Evolutionary conservation across 768 basidiomycete species (phyloP), one percentile per base, ranked within the genome.

Genomic region (Termitomyces sp.): DNA sequence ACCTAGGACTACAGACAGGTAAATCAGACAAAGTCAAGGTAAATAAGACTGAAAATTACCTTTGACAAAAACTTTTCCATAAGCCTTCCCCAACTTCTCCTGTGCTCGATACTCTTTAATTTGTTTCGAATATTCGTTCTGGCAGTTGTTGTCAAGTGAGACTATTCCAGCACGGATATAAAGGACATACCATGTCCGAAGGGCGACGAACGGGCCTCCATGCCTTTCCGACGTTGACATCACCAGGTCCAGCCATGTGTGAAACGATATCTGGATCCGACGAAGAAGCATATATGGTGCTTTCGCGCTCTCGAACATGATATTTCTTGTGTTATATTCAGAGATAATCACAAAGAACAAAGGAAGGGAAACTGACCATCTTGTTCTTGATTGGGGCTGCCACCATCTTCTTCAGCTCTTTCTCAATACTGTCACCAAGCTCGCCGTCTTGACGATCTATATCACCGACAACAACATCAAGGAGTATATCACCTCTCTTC

Each of bases 101-200:
- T 89, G 86, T 1, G 85, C 81, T 17, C 87, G 85, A 62, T 87
- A 89, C 73, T 93, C 91, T 68, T 83, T 85, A 64, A 98, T 91
- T 71, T 96, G 91, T 68, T 92, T 91, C 36, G 94, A 86, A 72
- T 96, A 94, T 76, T 98, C 94, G 72, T 98, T 92, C 95, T 97
- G 40, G 20, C 36, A 1, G n/a, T 9, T 29, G 57, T 25, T 43
- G 49, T 34, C 47, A 36, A 45, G 51, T 51, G 40, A 51, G n/a
- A 63, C 59, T 60, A 63, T 49, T 55, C 51, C 17, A 56, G 59
- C 25, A 25, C 1, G 25, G 48, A 47, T 64, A 45, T 34, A 31
- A 57, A 42, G 34, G 5, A 31, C 83, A 59, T 66, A 96, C 96
- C 91, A 98, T 96, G 70, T 98, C 95, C 2, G 94, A 96, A 10